Evolutionary conservation across 148 eudicot species (phyloP), one percentile per base, ranked within the genome.

Genomic region (Arctostaphylos glauca): DNA sequence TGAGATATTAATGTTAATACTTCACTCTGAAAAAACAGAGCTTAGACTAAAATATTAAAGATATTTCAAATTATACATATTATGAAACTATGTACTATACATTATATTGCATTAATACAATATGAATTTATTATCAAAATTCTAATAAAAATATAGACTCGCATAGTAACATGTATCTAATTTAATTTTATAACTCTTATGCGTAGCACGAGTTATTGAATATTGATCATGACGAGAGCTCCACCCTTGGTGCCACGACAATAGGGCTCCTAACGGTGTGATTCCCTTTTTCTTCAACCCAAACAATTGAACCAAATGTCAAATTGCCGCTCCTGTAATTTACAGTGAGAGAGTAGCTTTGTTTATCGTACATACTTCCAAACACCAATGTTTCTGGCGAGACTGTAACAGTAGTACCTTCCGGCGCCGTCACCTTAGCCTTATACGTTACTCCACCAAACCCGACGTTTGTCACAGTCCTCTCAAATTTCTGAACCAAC

Each of bases 381-480:
- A 87, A 87, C 19, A 52, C 72, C 82, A 87, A 66, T 49, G 71
- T 84, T 3, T 52, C 23, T 7, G 86, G 84, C 0, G 80, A 81
- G 19, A 87, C 82, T 3, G 41, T 78, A 10, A 87, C 78, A 0
- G 21, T 54, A 4, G 83, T 31, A 10, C 84, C 84, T 10, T 53
- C 41, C 9, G 87, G 90, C 9, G 44, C 74, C 2, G 62, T 78
- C 72, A 88, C 48, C 18, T 62, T 73, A 54, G 70, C 86, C 23
- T 48, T 81, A 9, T 87, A 88, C 6, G 86, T 78, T 1, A 76
- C 80, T 12, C 74, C 86, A 25, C 80, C 78, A 6, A 53, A 70
- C 7, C 84, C 88, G 4, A 88, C 88, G 67, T 88, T 85, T 0
- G 88, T 88, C 15, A 88, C 76, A 0, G 88, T 88, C 83, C 90